Evolutionary conservation across 768 basidiomycete species (phyloP).

Genomic region (Mrakia hoshinonis): DNA sequence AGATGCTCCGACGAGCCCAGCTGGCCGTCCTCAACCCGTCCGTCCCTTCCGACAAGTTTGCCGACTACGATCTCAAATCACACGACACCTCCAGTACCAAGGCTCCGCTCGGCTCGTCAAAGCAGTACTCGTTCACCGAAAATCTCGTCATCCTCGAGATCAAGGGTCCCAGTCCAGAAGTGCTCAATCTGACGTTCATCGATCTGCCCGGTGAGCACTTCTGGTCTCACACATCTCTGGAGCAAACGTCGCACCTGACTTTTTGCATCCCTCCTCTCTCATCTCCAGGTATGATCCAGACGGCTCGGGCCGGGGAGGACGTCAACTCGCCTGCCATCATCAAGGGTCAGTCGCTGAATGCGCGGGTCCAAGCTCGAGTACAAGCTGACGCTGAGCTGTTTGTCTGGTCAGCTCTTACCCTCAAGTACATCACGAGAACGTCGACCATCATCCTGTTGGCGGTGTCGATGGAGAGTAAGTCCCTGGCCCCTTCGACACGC

Average conservation of each 20-base stretch:
- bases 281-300: too few species aligned
- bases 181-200: constrained; percentile 1
- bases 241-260: too few species aligned
- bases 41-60: not conserved
- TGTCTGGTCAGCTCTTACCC: not conserved
- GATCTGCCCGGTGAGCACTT: not conserved
- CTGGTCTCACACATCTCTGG: not conserved
- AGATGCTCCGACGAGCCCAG: not conserved
- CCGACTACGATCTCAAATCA: not conserved
- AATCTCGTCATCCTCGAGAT: not conserved
- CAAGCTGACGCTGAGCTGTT: too few species aligned
- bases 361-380: too few species aligned
- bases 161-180: not conserved
- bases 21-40: not conserved
- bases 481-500: not conserved
- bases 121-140: not conserved
- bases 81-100: not conserved
- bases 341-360: not conserved
- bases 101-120: not conserved
- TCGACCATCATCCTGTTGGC: not conserved
- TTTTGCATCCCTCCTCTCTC: too few species aligned
- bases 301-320: too few species aligned
- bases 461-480: not conserved
- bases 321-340: not conserved
- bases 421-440: not conserved